Base-by-base conservation (phyloP, 495 filamentous ascomycete species). In the Neurospora tetraspora region DNA sequence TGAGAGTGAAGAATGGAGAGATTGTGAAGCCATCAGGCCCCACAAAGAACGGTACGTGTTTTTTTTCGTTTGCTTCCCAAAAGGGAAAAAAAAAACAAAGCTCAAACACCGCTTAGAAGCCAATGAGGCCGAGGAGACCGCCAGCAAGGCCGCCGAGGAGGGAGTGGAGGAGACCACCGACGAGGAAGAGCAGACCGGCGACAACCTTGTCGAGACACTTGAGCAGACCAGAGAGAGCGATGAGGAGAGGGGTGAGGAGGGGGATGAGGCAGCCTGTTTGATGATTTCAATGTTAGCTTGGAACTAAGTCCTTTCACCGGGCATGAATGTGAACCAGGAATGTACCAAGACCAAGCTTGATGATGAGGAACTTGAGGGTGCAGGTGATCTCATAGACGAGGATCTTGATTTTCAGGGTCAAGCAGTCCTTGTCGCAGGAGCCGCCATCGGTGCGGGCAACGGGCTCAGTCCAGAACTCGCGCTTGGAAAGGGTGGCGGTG, bases 271-370 rank as follows among this genome's bases (percentile, higher is more conserved):
- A 80, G 69, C 74, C 81, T 78, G 47, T 74, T 16, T 68, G 72
- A 61, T 71, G 53, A 23, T 12, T 2, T 53, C n/a, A n/a, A n/a
- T 34, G 20, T 53, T 53, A 53, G 34, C 36, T 20, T 38, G 37
- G 37, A 38, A n/a, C n/a, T n/a, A n/a, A 38, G 7, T 38, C 37
- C 37, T 10, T 38, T 38, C 37, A 38, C 37, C 37, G 37, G 37
- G 37, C 37, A 38, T 31, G 65, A 40, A 12, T 39, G 39, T 39
- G 39, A 14, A 47, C 11, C 16, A 34, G 27, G n/a, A n/a, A 76
- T 79, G 69, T 78, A 83, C 81, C 80, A 34, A 83, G 77, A 36
- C 81, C 81, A 11, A 82, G 75, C 80, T 83, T 82, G 71, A 79
- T 73, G 38, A 82, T 75, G 42, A 82, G 75, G 34, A 79, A 75